phyloP scores from a whole-genome alignment of 306 rosid genomes.

The Hippophae gyantsensis region DNA sequence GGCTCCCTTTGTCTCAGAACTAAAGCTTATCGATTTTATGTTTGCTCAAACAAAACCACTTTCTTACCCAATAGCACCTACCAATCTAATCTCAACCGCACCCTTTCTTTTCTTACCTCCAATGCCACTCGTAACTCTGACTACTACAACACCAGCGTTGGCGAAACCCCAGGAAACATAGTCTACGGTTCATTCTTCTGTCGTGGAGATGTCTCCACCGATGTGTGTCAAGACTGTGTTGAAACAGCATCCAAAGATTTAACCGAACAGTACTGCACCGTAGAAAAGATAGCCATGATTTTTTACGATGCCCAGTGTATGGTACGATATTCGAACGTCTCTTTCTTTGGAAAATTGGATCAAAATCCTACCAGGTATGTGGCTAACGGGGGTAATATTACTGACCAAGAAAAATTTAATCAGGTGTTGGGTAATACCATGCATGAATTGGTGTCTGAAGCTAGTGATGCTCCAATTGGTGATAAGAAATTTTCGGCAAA shows the following conservation, averaged over 20 bases:
- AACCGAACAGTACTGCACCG: conserved; percentile 11
- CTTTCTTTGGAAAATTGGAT: conserved; percentile 17
- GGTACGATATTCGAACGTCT: conserved; percentile 28
- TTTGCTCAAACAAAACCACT: background rate
- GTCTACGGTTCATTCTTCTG: conserved; percentile 43
- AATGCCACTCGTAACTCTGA: background rate
- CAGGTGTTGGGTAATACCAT: background rate
- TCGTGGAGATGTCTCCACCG: conserved; percentile 31
- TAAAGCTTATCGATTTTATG: too few species aligned
- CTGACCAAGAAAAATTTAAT: background rate
- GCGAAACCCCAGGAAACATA: background rate
- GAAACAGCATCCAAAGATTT: conserved; percentile 12
- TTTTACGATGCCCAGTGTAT: conserved; percentile 33
- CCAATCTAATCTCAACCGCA: background rate
- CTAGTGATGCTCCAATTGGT: background rate
- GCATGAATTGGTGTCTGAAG: background rate
- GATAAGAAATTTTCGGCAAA: conserved; percentile 5
- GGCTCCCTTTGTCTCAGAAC: too few species aligned
- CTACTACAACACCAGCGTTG: conserved; percentile 17
- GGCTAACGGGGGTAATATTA: conserved; percentile 1
- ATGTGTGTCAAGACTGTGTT: conserved; percentile 31
- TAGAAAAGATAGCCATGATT: conserved; percentile 28
- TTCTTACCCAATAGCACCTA: background rate
- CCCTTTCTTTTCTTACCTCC: conserved; percentile 7
- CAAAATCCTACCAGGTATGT: background rate